A percentile compares a stretch with the other conserved stretches of the same genome.
Evolutionary conservation across 108 stramenopile species (phyloP).

Genomic region (Nannochloropsis salina): DNA sequence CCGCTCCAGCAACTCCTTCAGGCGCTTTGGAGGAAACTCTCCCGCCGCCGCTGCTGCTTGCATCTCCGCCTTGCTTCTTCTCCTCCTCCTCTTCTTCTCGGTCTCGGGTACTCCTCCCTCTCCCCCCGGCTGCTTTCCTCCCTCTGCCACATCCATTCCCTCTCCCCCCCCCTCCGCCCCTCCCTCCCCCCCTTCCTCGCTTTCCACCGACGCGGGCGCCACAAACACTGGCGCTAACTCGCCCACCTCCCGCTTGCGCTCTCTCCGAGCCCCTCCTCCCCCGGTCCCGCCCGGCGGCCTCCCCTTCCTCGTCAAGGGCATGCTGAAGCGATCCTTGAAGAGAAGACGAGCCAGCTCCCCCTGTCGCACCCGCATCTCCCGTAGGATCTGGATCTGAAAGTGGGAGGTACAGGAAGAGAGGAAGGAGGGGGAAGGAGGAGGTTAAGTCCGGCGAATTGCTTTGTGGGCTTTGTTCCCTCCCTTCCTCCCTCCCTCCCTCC

Average conservation of each 20-base stretch:
- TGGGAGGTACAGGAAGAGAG: neutral
- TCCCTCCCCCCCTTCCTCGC: neutral
- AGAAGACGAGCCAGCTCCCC: neutral
- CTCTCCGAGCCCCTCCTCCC: neutral
- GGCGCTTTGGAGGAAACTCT: neutral
- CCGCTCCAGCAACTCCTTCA: neutral
- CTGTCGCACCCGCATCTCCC: neutral
- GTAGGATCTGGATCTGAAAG: neutral
- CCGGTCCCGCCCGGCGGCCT: neutral
- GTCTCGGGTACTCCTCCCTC: neutral
- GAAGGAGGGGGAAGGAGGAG: neutral
- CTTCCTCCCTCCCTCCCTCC: neutral
- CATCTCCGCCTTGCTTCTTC: neutral
- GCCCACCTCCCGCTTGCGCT: neutral
- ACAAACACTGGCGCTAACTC: neutral
- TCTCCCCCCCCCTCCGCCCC: neutral
- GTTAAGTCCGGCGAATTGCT: neutral
- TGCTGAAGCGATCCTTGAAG: neutral
- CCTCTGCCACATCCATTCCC: neutral
- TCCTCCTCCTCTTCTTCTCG: neutral
- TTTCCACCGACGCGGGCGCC: neutral
- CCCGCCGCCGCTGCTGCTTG: neutral
- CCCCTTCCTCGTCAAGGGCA: neutral
- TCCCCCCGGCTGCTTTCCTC: neutral
- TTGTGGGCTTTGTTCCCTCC: neutral